Base-by-base conservation (phyloP, 192 early-diverging fungal species). In the Lunasporangiospora selenospora region DNA sequence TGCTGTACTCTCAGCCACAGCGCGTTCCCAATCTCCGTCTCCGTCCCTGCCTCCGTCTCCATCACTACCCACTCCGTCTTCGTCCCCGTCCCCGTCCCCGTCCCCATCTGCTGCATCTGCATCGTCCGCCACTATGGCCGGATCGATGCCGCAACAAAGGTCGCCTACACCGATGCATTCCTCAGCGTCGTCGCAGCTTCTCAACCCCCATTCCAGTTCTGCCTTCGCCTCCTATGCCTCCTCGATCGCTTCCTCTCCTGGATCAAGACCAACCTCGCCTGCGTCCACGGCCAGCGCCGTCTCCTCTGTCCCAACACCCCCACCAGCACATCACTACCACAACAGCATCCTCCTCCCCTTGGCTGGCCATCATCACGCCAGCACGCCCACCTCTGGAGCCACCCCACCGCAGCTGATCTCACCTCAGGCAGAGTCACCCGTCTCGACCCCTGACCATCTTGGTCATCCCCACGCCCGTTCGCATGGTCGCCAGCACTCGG, bases 171-270 rank as follows among this genome's bases (percentile, higher is more conserved):
- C n/a, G n/a, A n/a, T n/a, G n/a, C 67, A 71, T 19, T 57, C 67
- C n/a, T 45, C 67, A 16, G 41, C 62, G 26, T 56, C 67, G 16
- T 32, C 59, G 26, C 51, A 71, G n/a, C 67, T 62, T 34, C 59
- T 71, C 31, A 38, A 33, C 23, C 67, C 67, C 4, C 63, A 65
- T 38, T 65, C 63, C 43, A 59, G 40, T 30, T 47, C 58, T 13
- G 30, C 57, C 29, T 71, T 55, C 31, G 51, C 67, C 40, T 70
- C 67, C 29, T 71, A 71, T 62, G 67, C 59, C 52, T 71, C 67
- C 38, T 71, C 67, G 2, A 71, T 71, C 62, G 55, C 67, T 18
- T 71, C 67, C 24, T 55, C 57, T 0, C 67, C 67, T 16, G 67
- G 67, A 12, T 71, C 67, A 48, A 15, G 67, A 15, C 67, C 67